These are phyloP conservation scores for Nicotiana knightiana DNA, from an alignment of 257 asterid species.

Conservation along the genomic window DNA sequence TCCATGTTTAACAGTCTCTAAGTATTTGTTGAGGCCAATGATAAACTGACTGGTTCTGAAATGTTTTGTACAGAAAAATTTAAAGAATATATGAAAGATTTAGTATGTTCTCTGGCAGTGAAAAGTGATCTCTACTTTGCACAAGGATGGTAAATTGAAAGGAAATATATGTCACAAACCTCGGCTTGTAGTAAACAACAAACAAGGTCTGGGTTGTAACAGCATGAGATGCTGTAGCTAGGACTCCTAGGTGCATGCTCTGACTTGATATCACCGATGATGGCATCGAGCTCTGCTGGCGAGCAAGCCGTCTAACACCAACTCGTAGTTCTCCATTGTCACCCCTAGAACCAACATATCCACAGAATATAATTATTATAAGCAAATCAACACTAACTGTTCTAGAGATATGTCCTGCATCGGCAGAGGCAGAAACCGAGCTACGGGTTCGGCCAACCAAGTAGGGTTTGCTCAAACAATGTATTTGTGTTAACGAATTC, in stretches of 20 bases:
- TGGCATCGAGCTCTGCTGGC: conserved; percentile 62
- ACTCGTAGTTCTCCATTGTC: conserved; percentile 65
- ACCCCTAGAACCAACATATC: conserved; percentile 33
- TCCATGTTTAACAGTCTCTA: conserved; percentile 51
- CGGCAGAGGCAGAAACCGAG: too few relatives aligned
- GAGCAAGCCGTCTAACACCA: conserved; percentile 59
- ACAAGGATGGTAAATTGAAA: background rate
- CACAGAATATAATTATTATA: background rate
- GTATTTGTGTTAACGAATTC: too few relatives aligned
- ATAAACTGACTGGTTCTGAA: conserved; percentile 77
- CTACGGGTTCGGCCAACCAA: too few relatives aligned
- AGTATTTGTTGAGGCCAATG: conserved; percentile 62
- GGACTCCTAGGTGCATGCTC: conserved; percentile 83
- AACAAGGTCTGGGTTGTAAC: conserved; percentile 47
- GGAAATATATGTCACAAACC: conserved; percentile 24
- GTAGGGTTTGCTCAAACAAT: too few relatives aligned
- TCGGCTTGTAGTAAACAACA: conserved; percentile 79
- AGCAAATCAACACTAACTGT: background rate
- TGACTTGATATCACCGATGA: conserved; percentile 81
- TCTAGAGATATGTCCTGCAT: background rate
- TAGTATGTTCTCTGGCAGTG: background rate
- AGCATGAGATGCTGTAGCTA: conserved; percentile 84
- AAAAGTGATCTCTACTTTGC: background rate
- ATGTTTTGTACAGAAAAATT: background rate
- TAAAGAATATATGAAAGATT: background rate